These are phyloP conservation scores for Choanephora cucurbitarum DNA, from an alignment of 371 early-diverging fungal species.

Conservation along the genomic window DNA sequence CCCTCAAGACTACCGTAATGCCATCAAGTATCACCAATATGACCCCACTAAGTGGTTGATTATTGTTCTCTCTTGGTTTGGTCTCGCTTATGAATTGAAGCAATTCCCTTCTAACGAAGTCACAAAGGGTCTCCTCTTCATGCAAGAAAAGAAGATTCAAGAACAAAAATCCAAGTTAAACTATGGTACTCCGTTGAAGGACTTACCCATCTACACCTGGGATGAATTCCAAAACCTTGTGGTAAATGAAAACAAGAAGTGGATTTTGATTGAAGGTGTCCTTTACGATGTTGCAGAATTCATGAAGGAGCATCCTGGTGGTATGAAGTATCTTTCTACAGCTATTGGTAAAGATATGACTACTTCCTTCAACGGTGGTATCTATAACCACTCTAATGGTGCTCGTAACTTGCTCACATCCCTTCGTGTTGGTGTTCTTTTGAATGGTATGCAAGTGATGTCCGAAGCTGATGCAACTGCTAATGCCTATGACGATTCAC, in stretches of 20 bases:
- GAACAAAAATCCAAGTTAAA: slow-evolving; percentile 59
- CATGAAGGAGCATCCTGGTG: slow-evolving; percentile 91
- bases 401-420: slow-evolving; percentile 79
- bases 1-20: slow-evolving; percentile 96
- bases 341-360: slow-evolving; percentile 87
- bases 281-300: slow-evolving; percentile 91
- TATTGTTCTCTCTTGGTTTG: slow-evolving; percentile 60
- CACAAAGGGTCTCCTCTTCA: slow-evolving; percentile 78
- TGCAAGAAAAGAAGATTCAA: slow-evolving; percentile 81
- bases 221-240: slow-evolving; percentile 73
- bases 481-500: slow-evolving; percentile 22
- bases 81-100: slow-evolving; percentile 87
- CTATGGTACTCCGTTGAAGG: slow-evolving; percentile 74
- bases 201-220: slow-evolving; percentile 76
- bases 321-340: slow-evolving; percentile 73
- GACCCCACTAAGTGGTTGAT: slow-evolving; percentile 98
- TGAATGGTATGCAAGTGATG: slow-evolving; percentile 59
- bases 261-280: slow-evolving; percentile 86
- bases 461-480: slow-evolving; percentile 27
- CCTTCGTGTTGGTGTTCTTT: slow-evolving; percentile 72
- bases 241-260: slow-evolving; percentile 63
- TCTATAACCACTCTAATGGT: slow-evolving; percentile 85
- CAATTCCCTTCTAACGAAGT: slow-evolving; percentile 91
- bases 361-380: slow-evolving; percentile 84
- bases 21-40: slow-evolving; percentile 86